Base-by-base conservation (phyloP, 2,329 filamentous ascomycete species). In the Clarireedia monteithiana region DNA sequence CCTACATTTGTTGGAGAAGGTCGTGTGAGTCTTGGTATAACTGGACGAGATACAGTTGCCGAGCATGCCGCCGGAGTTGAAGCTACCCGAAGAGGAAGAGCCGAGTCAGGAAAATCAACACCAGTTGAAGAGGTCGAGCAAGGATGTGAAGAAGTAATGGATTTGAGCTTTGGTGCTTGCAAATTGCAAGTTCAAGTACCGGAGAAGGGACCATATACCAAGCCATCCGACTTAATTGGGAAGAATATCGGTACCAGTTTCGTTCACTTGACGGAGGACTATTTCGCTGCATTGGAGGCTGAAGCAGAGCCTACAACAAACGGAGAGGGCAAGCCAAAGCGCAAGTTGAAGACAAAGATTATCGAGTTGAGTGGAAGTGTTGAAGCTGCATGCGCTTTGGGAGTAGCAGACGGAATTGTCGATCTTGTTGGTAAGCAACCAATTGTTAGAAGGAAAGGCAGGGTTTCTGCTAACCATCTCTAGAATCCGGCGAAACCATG, bases 401-500 rank as follows among this genome's bases (percentile, higher is more conserved):
- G 94, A 53, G 91, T 97, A 27, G 94, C 94, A 45, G 92, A 97
- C 70, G 94, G 92, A 50, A 96, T 99, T 70, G 91, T 99, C 48
- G 94, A 99, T 75, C 84, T 99, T 57, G 94, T 99, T 69, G 91
- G 90, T 94, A 73, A 70, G 88, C 60, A 10, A 23, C n/a, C 47
- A 15, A 39, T 39, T 45, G 34, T 39, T 12, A 12, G 12, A 17
- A 44, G 50, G 6, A 4, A 10, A 12, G 6, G 5, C 10, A 12
- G 30, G 14, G 48, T 12, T 51, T 38, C 12, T 34, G 27, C 62
- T 68, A 58, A 67, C 56, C 54, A 20, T 4, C 42, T 6, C 20
- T 64, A 94, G 92, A 99, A 77, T 97, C 94, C 20, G 94, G 94
- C 56, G 92, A 97, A 74, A 99, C 94, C 0, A 99, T 99, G 94